Conservation (phyloP, 768 basidiomycete genomes). For the Sutorius australiensis region DNA sequence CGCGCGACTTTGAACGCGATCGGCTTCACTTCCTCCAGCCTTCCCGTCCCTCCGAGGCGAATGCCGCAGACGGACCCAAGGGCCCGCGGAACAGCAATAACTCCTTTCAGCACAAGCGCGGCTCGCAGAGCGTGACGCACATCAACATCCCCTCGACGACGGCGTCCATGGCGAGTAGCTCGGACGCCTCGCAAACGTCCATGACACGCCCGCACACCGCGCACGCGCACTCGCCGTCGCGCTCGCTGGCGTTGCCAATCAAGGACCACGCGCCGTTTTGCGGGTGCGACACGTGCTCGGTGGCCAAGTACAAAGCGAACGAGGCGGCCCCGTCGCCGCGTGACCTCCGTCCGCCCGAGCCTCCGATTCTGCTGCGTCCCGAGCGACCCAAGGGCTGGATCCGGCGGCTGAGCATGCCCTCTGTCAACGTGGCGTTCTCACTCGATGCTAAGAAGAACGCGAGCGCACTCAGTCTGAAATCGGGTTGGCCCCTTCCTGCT, state of each 20-base stretch:
- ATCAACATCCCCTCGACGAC: slow-evolving; percentile 18
- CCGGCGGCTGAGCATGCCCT: slow-evolving; percentile 72
- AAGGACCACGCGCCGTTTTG: slow-evolving; percentile 59
- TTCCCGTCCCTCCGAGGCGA: slow-evolving; percentile 30
- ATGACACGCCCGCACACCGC: slow-evolving; percentile 19
- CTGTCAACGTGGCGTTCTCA: slow-evolving; percentile 55
- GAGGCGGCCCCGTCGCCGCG: slow-evolving; percentile 27
- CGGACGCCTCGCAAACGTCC: not conserved
- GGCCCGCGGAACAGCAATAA: slow-evolving; percentile 20
- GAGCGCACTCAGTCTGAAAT: slow-evolving; percentile 39
- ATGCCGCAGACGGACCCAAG: slow-evolving; percentile 29
- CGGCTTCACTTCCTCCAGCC: slow-evolving; percentile 38
- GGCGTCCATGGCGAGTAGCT: slow-evolving; percentile 9
- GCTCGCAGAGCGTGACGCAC: slow-evolving; percentile 30
- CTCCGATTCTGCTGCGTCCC: slow-evolving; percentile 43
- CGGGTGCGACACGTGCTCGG: slow-evolving; percentile 63
- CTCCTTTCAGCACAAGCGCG: slow-evolving; percentile 27
- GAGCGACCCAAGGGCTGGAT: slow-evolving; percentile 74
- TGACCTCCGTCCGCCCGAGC: slow-evolving; percentile 40
- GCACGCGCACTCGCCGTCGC: slow-evolving; percentile 31
- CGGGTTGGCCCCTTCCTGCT: slow-evolving; percentile 31
- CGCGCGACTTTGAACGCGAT: slow-evolving; percentile 57
- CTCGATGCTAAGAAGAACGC: slow-evolving; percentile 54
- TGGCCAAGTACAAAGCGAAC: slow-evolving; percentile 46
- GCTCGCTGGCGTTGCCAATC: slow-evolving; percentile 24